Conservation (phyloP, 2,329 filamentous ascomycete genomes). For the Kalmusia sp. region DNA sequence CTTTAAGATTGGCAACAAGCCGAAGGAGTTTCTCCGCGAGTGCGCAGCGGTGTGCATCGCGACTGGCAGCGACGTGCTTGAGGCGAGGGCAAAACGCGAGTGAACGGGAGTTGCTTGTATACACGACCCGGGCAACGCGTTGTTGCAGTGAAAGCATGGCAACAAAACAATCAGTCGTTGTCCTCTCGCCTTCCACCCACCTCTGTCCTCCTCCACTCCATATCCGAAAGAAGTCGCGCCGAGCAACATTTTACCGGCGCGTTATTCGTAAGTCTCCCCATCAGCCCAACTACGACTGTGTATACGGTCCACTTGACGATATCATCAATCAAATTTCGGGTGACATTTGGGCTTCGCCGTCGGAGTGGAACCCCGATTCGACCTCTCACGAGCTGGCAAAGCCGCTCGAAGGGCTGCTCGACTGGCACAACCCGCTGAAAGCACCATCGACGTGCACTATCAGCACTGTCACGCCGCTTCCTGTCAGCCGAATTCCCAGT, state of each 20-base stretch:
- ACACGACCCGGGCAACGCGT: constrained; percentile 1
- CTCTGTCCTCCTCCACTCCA: constrained; percentile 38
- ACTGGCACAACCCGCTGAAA: constrained; percentile 26
- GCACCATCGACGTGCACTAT: constrained; percentile 27
- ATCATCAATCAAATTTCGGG: constrained; percentile 43
- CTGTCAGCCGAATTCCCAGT: constrained; percentile 38
- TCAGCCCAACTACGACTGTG: constrained; percentile 11
- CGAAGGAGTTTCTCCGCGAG: too few relatives aligned
- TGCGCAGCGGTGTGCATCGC: too few relatives aligned
- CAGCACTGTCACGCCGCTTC: constrained; percentile 34
- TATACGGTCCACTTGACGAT: constrained; percentile 39
- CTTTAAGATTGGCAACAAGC: too few relatives aligned
- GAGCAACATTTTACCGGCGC: constrained; percentile 32
- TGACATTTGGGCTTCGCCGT: constrained; percentile 33
- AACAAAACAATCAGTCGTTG: constrained; percentile 3
- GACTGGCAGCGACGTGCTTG: background rate
- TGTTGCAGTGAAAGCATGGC: constrained; percentile 11
- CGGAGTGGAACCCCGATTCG: constrained; percentile 16
- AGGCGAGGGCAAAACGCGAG: background rate
- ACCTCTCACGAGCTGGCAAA: constrained; percentile 21
- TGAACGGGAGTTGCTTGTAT: background rate
- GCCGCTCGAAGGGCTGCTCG: constrained; percentile 20
- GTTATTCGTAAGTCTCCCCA: constrained; percentile 30
- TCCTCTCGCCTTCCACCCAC: constrained; percentile 18
- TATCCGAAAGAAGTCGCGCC: constrained; percentile 37